Percentiles rank a stretch among this genome's conserved stretches.
phyloP scores from a whole-genome alignment of 495 filamentous ascomycete species.

The Penicillium paradoxum region DNA sequence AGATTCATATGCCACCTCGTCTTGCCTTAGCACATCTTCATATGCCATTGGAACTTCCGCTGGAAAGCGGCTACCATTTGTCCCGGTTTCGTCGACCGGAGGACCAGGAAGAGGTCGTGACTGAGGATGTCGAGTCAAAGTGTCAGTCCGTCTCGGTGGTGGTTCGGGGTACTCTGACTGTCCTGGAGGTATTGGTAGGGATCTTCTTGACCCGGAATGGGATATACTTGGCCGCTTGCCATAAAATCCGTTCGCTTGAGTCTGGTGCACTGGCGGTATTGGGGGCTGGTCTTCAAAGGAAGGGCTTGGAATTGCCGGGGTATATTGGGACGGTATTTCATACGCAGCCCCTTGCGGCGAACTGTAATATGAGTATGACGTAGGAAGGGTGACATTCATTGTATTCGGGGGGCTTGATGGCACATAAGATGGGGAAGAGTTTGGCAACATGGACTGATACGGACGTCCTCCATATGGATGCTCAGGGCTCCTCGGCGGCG shows the following conservation, averaged over 20 bases:
- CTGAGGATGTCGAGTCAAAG: slow-evolving; percentile 53
- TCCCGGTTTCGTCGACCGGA: slow-evolving; percentile 40
- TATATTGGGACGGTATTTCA: slow-evolving; percentile 26
- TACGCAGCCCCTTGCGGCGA: slow-evolving; percentile 23
- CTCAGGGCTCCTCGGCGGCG: slow-evolving; percentile 46
- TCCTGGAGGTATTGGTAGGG: slow-evolving; percentile 35
- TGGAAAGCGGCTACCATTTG: neutral
- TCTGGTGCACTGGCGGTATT: slow-evolving; percentile 43
- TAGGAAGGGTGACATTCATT: slow-evolving; percentile 15
- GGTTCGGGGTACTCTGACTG: slow-evolving; percentile 41
- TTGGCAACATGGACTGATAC: slow-evolving; percentile 22
- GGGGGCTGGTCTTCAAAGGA: slow-evolving; percentile 42
- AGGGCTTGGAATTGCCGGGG: slow-evolving; percentile 21
- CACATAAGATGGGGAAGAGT: slow-evolving; percentile 20
- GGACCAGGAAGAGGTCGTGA: slow-evolving; percentile 58
- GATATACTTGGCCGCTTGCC: slow-evolving; percentile 30
- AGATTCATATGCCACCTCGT: slow-evolving; percentile 42
- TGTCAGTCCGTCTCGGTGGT: slow-evolving; percentile 49
- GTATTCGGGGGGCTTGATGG: slow-evolving; percentile 22
- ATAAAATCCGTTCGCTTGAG: slow-evolving; percentile 25
- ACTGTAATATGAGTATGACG: slow-evolving; percentile 26
- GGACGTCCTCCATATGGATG: slow-evolving; percentile 42
- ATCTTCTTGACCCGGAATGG: slow-evolving; percentile 34
- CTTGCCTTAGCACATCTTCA: slow-evolving; percentile 46
- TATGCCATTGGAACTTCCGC: slow-evolving; percentile 19